Conservation (phyloP, 83 land plant species). For the Isoetes engelmannii region DNA sequence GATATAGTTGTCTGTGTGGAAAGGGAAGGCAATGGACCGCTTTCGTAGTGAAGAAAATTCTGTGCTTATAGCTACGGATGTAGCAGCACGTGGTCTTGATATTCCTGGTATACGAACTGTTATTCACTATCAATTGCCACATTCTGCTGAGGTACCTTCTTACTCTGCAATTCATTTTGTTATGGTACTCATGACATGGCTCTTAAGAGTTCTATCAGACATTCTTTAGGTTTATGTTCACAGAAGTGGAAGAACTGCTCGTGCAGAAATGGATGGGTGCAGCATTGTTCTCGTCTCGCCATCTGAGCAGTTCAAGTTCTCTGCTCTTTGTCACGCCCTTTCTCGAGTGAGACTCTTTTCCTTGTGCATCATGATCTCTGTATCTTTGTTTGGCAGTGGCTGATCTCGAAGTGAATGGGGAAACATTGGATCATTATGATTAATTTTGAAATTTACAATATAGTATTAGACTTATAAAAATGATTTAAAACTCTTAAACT, state of each 20-base stretch:
- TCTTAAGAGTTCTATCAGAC: background rate
- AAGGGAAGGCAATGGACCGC: conserved; percentile 76
- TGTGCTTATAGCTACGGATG: conserved; percentile 92
- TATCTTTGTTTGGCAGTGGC: background rate
- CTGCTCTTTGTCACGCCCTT: conserved; percentile 73
- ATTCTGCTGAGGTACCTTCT: conserved; percentile 73
- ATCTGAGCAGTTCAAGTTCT: conserved; percentile 64
- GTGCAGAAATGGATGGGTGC: conserved; percentile 91
- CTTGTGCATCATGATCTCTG: background rate
- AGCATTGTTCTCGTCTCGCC: conserved; percentile 78
- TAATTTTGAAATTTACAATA: conserved; percentile 2
- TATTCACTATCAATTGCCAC: conserved; percentile 94
- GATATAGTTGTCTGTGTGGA: too few relatives aligned
- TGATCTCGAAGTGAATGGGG: background rate
- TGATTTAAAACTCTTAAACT: background rate
- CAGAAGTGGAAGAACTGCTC: conserved; percentile 98
- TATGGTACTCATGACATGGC: background rate
- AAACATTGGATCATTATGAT: background rate
- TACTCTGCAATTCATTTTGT: background rate
- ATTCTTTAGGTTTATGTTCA: conserved; percentile 79
- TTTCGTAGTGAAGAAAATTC: conserved; percentile 65
- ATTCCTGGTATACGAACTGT: conserved; percentile 92
- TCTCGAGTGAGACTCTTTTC: conserved; percentile 48
- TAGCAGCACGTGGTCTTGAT: conserved; percentile 96
- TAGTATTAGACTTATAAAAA: background rate